Percentiles rank a stretch among this genome's conserved stretches.
These are phyloP conservation scores for Murraya paniculata DNA, from an alignment of 345 rosid species.

Conservation along the genomic window DNA sequence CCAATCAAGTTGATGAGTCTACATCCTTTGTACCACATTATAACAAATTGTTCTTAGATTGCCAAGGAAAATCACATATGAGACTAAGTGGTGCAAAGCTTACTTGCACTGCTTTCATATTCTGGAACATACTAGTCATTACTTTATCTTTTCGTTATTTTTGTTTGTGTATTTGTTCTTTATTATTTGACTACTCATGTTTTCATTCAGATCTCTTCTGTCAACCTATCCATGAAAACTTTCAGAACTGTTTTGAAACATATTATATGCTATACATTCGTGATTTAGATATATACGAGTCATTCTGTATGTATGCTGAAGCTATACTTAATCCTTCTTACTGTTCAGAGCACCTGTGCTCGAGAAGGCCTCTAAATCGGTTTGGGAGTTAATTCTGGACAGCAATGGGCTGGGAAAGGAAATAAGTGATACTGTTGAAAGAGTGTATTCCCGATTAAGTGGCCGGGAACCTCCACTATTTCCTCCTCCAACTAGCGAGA, in stretches of 20 bases:
- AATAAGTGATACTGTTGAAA: conserved; percentile 59
- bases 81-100: neutral
- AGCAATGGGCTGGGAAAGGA: conserved; percentile 71
- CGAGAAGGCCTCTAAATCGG: conserved; percentile 95
- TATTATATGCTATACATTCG: neutral
- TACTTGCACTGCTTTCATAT: neutral
- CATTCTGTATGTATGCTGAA: neutral
- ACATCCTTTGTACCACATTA: neutral
- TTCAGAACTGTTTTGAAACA: neutral
- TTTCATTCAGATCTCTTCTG: neutral
- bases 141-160: neutral
- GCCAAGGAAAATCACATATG: neutral
- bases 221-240: neutral
- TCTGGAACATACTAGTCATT: neutral
- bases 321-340: neutral
- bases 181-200: too few species aligned
- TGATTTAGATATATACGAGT: neutral
- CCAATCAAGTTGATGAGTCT: neutral
- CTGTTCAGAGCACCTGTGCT: conserved; percentile 71
- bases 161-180: neutral
- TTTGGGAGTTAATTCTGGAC: conserved; percentile 94
- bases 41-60: neutral
- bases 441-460: conserved; percentile 70
- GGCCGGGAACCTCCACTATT: conserved; percentile 74
- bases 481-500: conserved; percentile 39